Percentiles rank a stretch among this genome's conserved stretches.
phyloP scores from a whole-genome alignment of 1,139 yeast species.

The Taphrina communis region DNA sequence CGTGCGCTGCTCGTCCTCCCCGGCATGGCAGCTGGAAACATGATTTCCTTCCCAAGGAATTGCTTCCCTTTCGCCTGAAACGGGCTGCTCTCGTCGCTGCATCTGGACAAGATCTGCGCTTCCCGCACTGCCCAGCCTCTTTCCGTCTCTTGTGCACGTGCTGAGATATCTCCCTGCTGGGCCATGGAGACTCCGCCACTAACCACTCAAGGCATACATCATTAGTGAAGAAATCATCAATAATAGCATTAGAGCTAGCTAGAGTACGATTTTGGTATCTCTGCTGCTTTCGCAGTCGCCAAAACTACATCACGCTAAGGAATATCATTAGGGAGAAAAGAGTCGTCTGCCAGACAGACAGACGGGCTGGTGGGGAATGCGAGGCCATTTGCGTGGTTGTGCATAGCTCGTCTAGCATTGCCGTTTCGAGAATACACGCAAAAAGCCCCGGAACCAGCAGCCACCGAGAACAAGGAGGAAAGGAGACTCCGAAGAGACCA shows the following conservation, averaged over 20 bases:
- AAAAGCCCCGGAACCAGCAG: no score
- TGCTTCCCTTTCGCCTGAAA: neutral
- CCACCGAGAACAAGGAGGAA: no score
- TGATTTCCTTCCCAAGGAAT: no score
- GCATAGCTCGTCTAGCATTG: neutral
- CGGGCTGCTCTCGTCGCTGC: slow-evolving; percentile 6
- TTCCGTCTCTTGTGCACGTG: slow-evolving; percentile 8
- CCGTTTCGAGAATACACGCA: neutral
- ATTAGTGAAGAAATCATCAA: no score
- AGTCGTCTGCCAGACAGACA: neutral
- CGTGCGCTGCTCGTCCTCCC: neutral
- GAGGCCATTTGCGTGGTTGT: neutral
- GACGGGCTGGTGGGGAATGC: neutral
- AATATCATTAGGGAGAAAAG: no score
- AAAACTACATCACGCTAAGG: neutral
- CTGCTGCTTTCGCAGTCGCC: neutral
- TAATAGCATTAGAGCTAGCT: neutral
- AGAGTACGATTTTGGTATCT: neutral
- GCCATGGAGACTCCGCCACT: slow-evolving; percentile 1
- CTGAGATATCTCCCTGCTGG: neutral
- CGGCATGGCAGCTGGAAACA: no score
- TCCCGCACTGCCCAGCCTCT: slow-evolving; percentile 3
- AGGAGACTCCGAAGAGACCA: neutral
- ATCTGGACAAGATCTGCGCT: slow-evolving; percentile 11
- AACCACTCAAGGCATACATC: no score